Conservation (phyloP, 306 rosid genomes). For the Lathyrus sativus region DNA sequence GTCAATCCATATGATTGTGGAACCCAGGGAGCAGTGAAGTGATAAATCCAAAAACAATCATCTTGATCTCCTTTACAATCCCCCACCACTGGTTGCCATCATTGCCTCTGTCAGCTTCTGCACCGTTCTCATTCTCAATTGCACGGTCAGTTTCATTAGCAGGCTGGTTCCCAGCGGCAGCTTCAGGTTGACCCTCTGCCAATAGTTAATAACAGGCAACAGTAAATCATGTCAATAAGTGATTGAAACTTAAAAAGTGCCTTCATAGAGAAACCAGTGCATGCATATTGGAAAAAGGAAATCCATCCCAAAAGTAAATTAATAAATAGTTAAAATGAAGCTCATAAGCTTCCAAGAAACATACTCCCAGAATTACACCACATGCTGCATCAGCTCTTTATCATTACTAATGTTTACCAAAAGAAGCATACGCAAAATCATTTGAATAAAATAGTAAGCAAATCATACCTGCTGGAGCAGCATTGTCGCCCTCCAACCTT, state of each 20-base stretch:
- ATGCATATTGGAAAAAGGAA: neutral
- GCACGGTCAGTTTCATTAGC: constrained; percentile 51
- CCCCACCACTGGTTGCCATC: constrained; percentile 93
- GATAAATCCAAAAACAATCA: constrained; percentile 95
- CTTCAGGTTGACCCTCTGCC: constrained; percentile 70
- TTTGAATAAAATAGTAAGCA: constrained; percentile 31
- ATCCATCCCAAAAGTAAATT: neutral
- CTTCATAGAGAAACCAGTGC: constrained; percentile 18
- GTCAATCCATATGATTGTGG: constrained; percentile 77
- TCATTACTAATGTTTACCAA: neutral
- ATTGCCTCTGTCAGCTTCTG: constrained; percentile 57
- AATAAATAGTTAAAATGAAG: neutral
- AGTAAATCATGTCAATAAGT: constrained; percentile 17
- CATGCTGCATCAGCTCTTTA: constrained; percentile 6
- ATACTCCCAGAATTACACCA: constrained; percentile 19
- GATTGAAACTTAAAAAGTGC: constrained; percentile 1
- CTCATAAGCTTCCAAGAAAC: constrained; percentile 11
- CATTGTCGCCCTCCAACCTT: constrained; percentile 64
- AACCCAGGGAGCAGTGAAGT: constrained; percentile 94
- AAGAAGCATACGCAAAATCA: constrained; percentile 13
- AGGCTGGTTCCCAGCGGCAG: constrained; percentile 58
- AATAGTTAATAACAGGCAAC: constrained; percentile 24
- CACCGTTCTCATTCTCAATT: constrained; percentile 62
- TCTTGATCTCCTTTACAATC: constrained; percentile 84
- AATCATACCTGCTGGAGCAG: constrained; percentile 68